Evolutionary conservation across 2,329 filamentous ascomycete genomes (phyloP).

Genomic region (Trichophyton equinum): DNA sequence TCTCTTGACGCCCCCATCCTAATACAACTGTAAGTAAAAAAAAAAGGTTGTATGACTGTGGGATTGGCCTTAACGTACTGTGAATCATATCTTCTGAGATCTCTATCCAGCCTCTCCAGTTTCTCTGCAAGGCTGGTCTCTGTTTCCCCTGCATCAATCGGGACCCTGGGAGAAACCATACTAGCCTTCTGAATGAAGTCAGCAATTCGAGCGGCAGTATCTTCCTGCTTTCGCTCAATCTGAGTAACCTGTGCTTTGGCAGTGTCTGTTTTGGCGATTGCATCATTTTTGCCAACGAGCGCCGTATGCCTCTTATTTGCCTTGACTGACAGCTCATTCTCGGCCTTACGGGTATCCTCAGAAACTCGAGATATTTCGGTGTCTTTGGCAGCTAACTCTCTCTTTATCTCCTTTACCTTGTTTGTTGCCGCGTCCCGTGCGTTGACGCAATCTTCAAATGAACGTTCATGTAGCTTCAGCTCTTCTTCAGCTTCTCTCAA

Average conservation of each 20-base stretch:
- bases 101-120: slow-evolving; percentile 41
- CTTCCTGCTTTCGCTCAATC: slow-evolving; percentile 38
- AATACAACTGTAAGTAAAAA: slow-evolving; percentile 17
- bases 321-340: slow-evolving; percentile 36
- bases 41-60: slow-evolving; percentile 16
- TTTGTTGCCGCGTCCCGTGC: slow-evolving; percentile 35
- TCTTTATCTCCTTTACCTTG: slow-evolving; percentile 25
- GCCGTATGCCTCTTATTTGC: slow-evolving; percentile 41
- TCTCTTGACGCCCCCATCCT: slow-evolving; percentile 52
- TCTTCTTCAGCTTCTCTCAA: slow-evolving; percentile 47
- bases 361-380: slow-evolving; percentile 22
- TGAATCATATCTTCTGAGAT: slow-evolving; percentile 46
- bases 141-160: slow-evolving; percentile 54
- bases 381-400: slow-evolving; percentile 24
- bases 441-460: slow-evolving; percentile 38
- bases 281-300: slow-evolving; percentile 51
- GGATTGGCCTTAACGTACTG: slow-evolving; percentile 25
- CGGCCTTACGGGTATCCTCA: slow-evolving; percentile 37
- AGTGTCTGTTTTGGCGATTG: slow-evolving; percentile 41
- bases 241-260: slow-evolving; percentile 36
- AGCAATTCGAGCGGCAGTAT: slow-evolving; percentile 38
- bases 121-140: slow-evolving; percentile 38
- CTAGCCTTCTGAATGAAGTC: slow-evolving; percentile 46
- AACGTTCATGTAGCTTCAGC: slow-evolving; percentile 29
- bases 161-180: slow-evolving; percentile 44